Percentiles rank a stretch among this genome's conserved stretches.
These are phyloP conservation scores for Apiotrichum brassicae DNA, from an alignment of 1,284 basidiomycete species.

Conservation along the genomic window DNA sequence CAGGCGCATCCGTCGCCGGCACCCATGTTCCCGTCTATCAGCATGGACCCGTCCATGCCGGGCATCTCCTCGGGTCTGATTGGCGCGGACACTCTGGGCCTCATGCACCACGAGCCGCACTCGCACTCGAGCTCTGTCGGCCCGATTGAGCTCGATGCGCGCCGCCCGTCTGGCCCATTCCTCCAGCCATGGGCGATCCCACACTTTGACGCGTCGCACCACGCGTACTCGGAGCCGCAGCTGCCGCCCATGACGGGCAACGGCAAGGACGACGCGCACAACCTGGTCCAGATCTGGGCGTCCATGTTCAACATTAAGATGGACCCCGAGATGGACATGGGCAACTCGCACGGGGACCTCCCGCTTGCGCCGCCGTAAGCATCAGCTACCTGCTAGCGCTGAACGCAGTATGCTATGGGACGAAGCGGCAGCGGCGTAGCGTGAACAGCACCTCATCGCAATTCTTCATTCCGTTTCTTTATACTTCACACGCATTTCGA, in stretches of 20 bases:
- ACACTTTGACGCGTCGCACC: conserved; percentile 1
- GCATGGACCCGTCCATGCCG: conserved; percentile 7
- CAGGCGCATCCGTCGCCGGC: background rate
- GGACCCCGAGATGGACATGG: conserved; percentile 15
- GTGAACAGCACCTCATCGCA: too few species aligned
- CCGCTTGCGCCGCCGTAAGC: background rate
- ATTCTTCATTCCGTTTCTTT: too few species aligned
- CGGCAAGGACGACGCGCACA: conserved; percentile 1
- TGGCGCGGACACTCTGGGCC: conserved; percentile 8
- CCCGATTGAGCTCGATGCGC: conserved; percentile 1
- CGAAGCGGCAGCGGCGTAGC: background rate
- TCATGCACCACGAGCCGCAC: background rate
- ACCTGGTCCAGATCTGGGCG: conserved; percentile 34
- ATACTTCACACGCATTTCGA: too few species aligned
- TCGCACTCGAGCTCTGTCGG: background rate
- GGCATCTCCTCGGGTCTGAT: conserved; percentile 5
- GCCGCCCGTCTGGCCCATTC: conserved; percentile 12
- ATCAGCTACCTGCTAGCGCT: background rate
- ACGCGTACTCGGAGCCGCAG: conserved; percentile 4
- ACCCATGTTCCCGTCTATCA: conserved; percentile 11
- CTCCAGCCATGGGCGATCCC: conserved; percentile 15
- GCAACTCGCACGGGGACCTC: background rate
- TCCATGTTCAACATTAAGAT: conserved; percentile 43
- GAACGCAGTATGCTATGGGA: background rate
- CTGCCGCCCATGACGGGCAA: conserved; percentile 24